These are phyloP conservation scores for Mucor indicus DNA, from an alignment of 371 early-diverging fungal species.

Conservation along the genomic window DNA sequence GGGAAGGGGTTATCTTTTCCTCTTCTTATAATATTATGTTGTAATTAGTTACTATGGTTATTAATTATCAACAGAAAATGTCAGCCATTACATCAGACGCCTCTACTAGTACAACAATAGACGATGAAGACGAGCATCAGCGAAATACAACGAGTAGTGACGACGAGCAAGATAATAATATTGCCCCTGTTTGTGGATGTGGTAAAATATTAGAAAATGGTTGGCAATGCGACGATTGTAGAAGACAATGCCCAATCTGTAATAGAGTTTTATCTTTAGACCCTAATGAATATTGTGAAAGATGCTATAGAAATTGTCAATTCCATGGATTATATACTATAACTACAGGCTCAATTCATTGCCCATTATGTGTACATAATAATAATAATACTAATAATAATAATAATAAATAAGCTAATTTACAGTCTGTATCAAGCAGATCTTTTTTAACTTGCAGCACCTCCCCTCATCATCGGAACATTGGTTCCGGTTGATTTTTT, in stretches of 20 bases:
- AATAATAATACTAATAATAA: too few relatives aligned
- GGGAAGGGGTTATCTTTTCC: not conserved
- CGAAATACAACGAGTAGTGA: not conserved
- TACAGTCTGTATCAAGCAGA: too few relatives aligned
- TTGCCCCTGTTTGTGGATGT: constrained; percentile 24
- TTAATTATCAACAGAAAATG: not conserved
- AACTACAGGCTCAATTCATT: not conserved
- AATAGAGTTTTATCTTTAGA: constrained; percentile 26
- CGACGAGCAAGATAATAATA: not conserved
- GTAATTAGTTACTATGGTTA: too few relatives aligned
- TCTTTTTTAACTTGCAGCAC: too few relatives aligned
- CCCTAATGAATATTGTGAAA: constrained; percentile 27
- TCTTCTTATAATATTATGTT: too few relatives aligned
- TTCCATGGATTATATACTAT: constrained; percentile 18
- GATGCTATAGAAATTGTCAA: constrained; percentile 27
- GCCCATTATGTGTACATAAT: constrained; percentile 1
- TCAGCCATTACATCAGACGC: constrained; percentile 5
- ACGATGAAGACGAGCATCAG: constrained; percentile 1
- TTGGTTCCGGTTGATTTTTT: too few relatives aligned
- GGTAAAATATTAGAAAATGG: constrained; percentile 26
- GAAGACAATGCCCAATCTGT: constrained; percentile 28
- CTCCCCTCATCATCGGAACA: too few relatives aligned
- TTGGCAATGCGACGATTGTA: constrained; percentile 31
- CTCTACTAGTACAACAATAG: constrained; percentile 1
- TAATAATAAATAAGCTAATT: too few relatives aligned